These are phyloP conservation scores for Roridomyces roridus DNA, from an alignment of 768 basidiomycete species.

Conservation along the genomic window DNA sequence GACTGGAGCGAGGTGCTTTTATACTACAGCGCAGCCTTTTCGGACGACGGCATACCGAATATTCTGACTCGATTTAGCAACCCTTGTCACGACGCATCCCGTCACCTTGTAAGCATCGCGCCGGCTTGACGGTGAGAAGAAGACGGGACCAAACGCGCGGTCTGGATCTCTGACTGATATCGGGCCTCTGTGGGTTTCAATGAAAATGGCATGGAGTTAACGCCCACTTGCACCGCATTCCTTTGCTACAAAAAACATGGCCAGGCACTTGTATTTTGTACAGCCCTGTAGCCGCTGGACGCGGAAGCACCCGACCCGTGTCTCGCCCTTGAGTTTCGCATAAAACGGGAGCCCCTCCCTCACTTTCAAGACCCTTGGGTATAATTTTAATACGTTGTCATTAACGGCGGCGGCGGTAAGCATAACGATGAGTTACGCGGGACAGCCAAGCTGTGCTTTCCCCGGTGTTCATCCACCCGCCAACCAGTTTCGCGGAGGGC, in stretches of 20 bases:
- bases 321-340: background rate
- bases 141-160: background rate
- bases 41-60: constrained; percentile 17
- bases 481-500: background rate
- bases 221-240: constrained; percentile 12
- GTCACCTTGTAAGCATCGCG: constrained; percentile 23
- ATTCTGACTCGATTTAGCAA: constrained; percentile 24
- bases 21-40: constrained; percentile 22
- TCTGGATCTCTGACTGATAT: constrained; percentile 15
- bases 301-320: background rate
- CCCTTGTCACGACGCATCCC: constrained; percentile 15
- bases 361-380: background rate
- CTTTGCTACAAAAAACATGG: constrained; percentile 4
- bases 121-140: constrained; percentile 25
- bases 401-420: background rate
- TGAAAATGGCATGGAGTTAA: constrained; percentile 20
- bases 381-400: too few relatives aligned
- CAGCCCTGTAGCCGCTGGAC: constrained; percentile 6
- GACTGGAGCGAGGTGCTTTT: constrained; percentile 6
- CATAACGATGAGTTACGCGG: constrained; percentile 13
- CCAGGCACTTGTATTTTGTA: constrained; percentile 17
- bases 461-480: constrained; percentile 11
- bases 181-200: constrained; percentile 16
- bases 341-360: constrained; percentile 6
- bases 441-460: background rate